Evolutionary conservation across 2,329 filamentous ascomycete genomes (phyloP), one percentile per base, ranked within the genome.

Genomic region (Thielaviopsis ethacetica): DNA sequence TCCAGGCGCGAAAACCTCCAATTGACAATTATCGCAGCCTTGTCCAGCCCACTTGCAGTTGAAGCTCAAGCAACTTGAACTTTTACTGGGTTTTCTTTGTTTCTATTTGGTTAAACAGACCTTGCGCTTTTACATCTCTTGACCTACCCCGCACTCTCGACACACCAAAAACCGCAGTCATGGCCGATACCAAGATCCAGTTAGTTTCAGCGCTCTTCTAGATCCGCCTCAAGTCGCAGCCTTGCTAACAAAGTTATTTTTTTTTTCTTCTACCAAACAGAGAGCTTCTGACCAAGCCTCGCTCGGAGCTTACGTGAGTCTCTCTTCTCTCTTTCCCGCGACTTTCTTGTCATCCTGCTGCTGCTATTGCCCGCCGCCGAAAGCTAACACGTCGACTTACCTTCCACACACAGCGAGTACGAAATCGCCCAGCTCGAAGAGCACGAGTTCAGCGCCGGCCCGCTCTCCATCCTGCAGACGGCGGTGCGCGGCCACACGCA

Each of bases 401-500:
- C n/a, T 5, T 22, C 49, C 47, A n/a, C 67, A 94, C 47, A n/a
- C 67, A 94, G 88, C 63, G 90, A 95, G 75, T 95, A 91, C 74
- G 90, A 95, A 73, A 86, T 95, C 65, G 83, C 86, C 58, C 84
- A 90, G 68, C 75, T 82, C 61, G 71, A 76, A 65, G 76, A 81
- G 69, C 76, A 81, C 67, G 78, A 81, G 67, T 79, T 80, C 66
- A 73, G 74, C 61, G 71, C 72, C 52, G 73, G 75, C 5, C 75
- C 75, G 54, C 72, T 97, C 53, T 96, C 90, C 5, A 93, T 98
- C 68, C 87, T 98, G 62, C 91, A 97, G 75, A 96, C 93, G 61
- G 93, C 93, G 64, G 93, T 96, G 61, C 88, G 91, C 70, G 88
- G 86, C 64, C 91, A 96, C 76, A 88, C 86, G 51, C 93, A 97